Conservation (phyloP, 768 basidiomycete genomes). For the Serendipita sp. region DNA sequence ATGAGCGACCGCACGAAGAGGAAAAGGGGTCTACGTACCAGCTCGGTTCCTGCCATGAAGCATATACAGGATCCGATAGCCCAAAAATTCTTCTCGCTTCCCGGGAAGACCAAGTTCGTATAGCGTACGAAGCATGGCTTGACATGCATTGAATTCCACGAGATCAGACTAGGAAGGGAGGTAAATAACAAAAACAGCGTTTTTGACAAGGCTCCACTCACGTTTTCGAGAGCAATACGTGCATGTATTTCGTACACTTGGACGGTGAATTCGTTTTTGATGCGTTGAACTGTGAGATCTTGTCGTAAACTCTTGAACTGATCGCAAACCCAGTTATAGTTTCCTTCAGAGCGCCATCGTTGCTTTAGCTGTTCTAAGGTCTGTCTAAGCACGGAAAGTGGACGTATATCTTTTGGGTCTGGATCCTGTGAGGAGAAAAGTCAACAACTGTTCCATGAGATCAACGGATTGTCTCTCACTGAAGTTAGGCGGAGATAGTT, state of each 20-base stretch:
- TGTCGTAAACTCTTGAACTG: conserved; percentile 97
- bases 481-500: conserved; percentile 89
- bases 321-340: conserved; percentile 87
- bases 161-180: conserved; percentile 58
- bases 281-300: conserved; percentile 95
- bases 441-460: background rate
- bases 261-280: conserved; percentile 96
- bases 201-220: conserved; percentile 21
- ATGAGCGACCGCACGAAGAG: background rate
- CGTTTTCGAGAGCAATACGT: conserved; percentile 86
- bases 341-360: conserved; percentile 64
- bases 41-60: conserved; percentile 86
- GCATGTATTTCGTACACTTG: conserved; percentile 97
- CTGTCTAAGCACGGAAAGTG: conserved; percentile 65
- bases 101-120: conserved; percentile 91
- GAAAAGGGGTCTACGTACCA: conserved; percentile 39
- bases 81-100: conserved; percentile 88
- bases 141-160: conserved; percentile 98
- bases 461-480: conserved; percentile 27
- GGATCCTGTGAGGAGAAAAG: conserved; percentile 53
- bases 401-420: conserved; percentile 85
- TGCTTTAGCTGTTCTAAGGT: conserved; percentile 76
- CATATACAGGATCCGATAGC: conserved; percentile 93
- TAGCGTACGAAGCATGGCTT: conserved; percentile 71
- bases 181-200: background rate